Evolutionary conservation across 257 asterid genomes (phyloP).

Genomic region (Henckelia pumila): DNA sequence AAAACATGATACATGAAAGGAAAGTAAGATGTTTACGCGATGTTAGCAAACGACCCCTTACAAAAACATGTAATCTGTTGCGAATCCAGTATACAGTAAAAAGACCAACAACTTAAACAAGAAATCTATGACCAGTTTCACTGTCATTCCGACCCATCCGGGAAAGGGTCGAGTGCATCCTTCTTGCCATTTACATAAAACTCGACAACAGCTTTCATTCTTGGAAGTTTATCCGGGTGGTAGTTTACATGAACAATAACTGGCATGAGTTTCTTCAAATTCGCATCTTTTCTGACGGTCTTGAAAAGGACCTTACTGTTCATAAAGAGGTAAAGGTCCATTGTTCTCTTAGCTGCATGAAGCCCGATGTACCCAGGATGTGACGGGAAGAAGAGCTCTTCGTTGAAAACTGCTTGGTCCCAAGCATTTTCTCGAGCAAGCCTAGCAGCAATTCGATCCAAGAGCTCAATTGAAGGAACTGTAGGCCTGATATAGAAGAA

Average conservation of each 20-base stretch:
- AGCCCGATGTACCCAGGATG: slow-evolving; percentile 78
- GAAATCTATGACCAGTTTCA: slow-evolving; percentile 5
- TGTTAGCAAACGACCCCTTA: neutral
- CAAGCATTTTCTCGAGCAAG: slow-evolving; percentile 52
- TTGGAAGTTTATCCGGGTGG: slow-evolving; percentile 72
- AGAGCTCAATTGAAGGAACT: slow-evolving; percentile 70
- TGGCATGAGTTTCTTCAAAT: slow-evolving; percentile 57
- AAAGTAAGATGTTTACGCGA: neutral
- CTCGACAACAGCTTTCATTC: slow-evolving; percentile 78
- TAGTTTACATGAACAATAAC: slow-evolving; percentile 76
- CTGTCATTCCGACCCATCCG: slow-evolving; percentile 60
- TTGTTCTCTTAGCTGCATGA: slow-evolving; percentile 70
- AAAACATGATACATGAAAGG: neutral
- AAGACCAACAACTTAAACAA: neutral
- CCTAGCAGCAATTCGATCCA: slow-evolving; percentile 71
- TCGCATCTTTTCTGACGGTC: slow-evolving; percentile 61
- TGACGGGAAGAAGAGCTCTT: slow-evolving; percentile 76
- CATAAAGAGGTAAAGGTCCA: slow-evolving; percentile 75
- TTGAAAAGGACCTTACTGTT: slow-evolving; percentile 85
- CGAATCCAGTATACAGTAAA: neutral
- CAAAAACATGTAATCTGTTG: neutral
- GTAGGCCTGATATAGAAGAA: slow-evolving; percentile 83
- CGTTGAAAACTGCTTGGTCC: slow-evolving; percentile 90
- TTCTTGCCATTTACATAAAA: slow-evolving; percentile 69
- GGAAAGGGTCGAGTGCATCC: slow-evolving; percentile 69